These are phyloP conservation scores for Umbelopsis ramanniana DNA, from an alignment of 192 early-diverging fungal genomes.

Conservation along the genomic window DNA sequence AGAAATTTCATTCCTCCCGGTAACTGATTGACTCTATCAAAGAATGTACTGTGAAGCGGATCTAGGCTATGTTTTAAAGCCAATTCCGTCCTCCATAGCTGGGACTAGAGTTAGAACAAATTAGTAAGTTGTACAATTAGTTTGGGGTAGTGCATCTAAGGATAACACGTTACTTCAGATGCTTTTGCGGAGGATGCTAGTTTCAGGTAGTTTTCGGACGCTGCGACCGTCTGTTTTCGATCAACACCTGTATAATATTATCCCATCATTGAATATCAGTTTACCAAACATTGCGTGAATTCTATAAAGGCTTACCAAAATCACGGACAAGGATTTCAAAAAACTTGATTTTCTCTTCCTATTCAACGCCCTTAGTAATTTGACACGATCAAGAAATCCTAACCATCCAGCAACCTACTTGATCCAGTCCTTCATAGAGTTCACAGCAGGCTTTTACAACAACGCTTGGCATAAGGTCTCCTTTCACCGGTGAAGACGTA, in stretches of 20 bases:
- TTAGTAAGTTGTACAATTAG: background rate
- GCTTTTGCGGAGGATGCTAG: slow-evolving; percentile 24
- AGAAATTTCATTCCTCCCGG: slow-evolving; percentile 84
- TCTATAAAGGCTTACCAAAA: slow-evolving; percentile 35
- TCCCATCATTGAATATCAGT: too few relatives aligned
- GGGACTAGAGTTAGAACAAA: background rate
- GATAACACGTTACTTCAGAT: slow-evolving; percentile 20
- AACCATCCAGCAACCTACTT: slow-evolving; percentile 27
- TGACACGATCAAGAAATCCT: background rate
- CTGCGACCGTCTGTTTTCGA: slow-evolving; percentile 42
- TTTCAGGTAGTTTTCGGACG: slow-evolving; percentile 37
- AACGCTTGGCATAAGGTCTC: slow-evolving; percentile 52
- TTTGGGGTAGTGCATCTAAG: background rate
- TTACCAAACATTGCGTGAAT: too few relatives aligned
- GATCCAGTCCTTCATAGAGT: slow-evolving; percentile 57
- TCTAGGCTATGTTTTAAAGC: slow-evolving; percentile 66
- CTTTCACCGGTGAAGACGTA: slow-evolving; percentile 40
- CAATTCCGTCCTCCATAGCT: slow-evolving; percentile 49
- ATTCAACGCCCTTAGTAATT: background rate
- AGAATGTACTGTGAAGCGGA: slow-evolving; percentile 73
- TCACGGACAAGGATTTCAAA: slow-evolving; percentile 51
- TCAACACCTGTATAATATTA: slow-evolving; percentile 36
- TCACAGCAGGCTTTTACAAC: slow-evolving; percentile 60
- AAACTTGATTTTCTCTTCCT: slow-evolving; percentile 51
- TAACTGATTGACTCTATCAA: slow-evolving; percentile 75